Base-by-base conservation (phyloP, 257 asterid genomes). In the Cordia subcordata region DNA sequence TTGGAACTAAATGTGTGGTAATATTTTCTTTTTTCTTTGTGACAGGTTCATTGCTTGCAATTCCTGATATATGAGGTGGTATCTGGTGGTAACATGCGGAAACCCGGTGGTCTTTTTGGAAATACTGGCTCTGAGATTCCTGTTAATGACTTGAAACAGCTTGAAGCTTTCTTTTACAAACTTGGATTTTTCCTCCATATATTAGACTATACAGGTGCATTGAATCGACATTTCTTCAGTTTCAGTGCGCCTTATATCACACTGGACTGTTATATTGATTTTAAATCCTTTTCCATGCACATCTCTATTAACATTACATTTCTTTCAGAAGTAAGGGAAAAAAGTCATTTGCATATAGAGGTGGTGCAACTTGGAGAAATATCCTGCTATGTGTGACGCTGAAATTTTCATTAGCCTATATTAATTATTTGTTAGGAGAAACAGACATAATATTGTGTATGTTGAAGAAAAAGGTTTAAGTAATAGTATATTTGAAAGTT, bases 1-100 rank as follows among this genome's bases (percentile, higher is more conserved):
- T 3, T 27, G 35, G 35, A 27, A 27, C 6, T 27, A 6, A 27
- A 27, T 27, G 10, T 42, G 47, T 42, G 47, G 15, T 42, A 8
- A 42, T 42, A 15, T 17, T 65, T 45, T n/a, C n/a, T n/a, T 40
- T 55, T 63, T 22, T 37, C 63, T 50, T 62, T 60, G 57, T 53
- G 16, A 57, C 94, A 89, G 99, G 82, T 93, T 71, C 99, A 93
- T 71, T 93, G 99, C 75, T 77, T 93, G 78, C 99, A 93, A 68
- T 93, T 88, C 85, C 78, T 93, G 78, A 89, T 93, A 82, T 93
- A 93, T 63, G 97, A 93, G 79, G 96, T 89, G 80, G 99, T 93
- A 40, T 93, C 99, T 8, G 99, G 99, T 59, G 99, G 99, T 68
- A 86, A 93, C 75, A 79, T 89, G 97, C 82, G 97, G 82, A 93